Conservation (phyloP, 345 rosid species). For the Salix udensis region DNA sequence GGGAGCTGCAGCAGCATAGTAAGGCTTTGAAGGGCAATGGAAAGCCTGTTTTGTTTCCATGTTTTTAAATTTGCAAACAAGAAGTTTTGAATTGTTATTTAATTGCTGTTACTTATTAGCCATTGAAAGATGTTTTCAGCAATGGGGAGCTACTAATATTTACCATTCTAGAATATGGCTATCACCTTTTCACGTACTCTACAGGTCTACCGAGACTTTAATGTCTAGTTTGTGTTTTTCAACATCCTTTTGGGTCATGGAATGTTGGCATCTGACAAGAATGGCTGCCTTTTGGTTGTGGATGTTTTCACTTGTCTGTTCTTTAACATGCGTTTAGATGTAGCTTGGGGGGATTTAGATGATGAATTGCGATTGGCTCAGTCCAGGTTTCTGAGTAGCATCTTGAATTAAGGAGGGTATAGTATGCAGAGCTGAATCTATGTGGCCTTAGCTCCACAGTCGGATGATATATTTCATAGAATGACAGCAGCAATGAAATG, state of each 20-base stretch:
- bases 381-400: neutral
- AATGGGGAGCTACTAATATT: neutral
- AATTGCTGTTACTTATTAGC: neutral
- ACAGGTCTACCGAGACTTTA: neutral
- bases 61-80: conserved; percentile 18
- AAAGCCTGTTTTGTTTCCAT: conserved; percentile 6
- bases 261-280: neutral
- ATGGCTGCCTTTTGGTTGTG: neutral
- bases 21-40: conserved; percentile 6
- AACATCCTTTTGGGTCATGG: neutral
- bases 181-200: neutral
- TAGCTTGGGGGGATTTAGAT: too few relatives aligned
- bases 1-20: conserved; percentile 18
- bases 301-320: neutral
- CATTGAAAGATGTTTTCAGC: neutral
- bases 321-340: neutral
- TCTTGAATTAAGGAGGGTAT: too few relatives aligned
- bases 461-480: too few relatives aligned
- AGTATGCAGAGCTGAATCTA: too few relatives aligned
- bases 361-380: too few relatives aligned
- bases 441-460: too few relatives aligned
- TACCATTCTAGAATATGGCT: neutral
- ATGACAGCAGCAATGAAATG: neutral
- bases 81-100: conserved; percentile 18
- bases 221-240: neutral